Percentiles rank a stretch among this genome's conserved stretches.
phyloP scores from a whole-genome alignment of 257 asterid genomes.

The Apocynum venetum region DNA sequence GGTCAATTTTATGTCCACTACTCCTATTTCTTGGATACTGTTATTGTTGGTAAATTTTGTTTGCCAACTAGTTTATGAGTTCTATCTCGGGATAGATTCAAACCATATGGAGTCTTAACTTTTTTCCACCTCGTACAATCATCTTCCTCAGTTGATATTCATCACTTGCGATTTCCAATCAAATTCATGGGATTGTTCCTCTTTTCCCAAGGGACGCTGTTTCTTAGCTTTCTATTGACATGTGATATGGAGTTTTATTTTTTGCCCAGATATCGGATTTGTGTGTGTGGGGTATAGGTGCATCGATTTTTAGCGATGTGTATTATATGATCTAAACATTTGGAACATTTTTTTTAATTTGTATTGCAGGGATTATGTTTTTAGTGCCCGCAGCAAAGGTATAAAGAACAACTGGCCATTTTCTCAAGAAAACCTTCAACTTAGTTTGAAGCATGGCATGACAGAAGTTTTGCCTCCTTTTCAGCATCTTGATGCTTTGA shows the following conservation, averaged over 20 bases:
- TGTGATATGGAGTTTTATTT: constrained; percentile 9
- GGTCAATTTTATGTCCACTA: constrained; percentile 9
- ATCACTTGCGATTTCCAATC: constrained; percentile 4
- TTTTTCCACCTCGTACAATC: neutral
- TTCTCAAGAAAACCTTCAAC: constrained; percentile 67
- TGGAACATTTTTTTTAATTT: neutral
- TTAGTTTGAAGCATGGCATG: constrained; percentile 71
- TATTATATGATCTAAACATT: constrained; percentile 1
- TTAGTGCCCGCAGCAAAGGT: constrained; percentile 55
- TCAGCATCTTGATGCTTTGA: constrained; percentile 46
- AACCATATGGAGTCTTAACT: neutral
- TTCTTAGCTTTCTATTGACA: constrained; percentile 16
- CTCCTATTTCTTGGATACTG: neutral
- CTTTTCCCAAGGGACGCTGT: neutral
- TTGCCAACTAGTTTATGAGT: constrained; percentile 8
- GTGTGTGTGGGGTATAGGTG: too few species aligned
- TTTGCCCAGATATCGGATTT: neutral
- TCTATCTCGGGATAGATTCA: neutral
- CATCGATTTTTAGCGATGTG: too few species aligned
- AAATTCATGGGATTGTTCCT: neutral
- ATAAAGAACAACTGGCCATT: constrained; percentile 85
- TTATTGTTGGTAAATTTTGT: constrained; percentile 8
- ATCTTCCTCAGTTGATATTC: constrained; percentile 14
- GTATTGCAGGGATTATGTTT: constrained; percentile 79
- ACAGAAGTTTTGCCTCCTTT: constrained; percentile 80